Evolutionary conservation across 192 early-diverging fungal genomes (phyloP), one percentile per base, ranked within the genome.

Genomic region (Jimgerdemannia lactiflua): DNA sequence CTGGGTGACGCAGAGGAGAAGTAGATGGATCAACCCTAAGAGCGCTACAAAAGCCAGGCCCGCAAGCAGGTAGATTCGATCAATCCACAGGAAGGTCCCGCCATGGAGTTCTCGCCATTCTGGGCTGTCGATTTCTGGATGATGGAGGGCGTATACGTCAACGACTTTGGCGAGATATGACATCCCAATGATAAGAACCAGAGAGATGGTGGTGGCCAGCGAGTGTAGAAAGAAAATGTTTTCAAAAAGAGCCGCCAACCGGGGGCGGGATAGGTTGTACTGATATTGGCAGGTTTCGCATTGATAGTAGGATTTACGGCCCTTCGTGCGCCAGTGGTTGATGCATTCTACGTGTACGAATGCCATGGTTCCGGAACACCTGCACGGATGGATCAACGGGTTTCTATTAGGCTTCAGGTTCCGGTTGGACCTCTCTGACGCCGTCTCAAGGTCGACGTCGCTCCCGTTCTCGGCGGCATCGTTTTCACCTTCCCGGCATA

Each of bases 361-460:
- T 2, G 67, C 67, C 67, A 68, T 68, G 67, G 67, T 39, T 6
- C 67, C 67, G 9, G 19, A 39, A 19, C 67, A 68, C 19, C 19
- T 20, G 40, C 67, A 68, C 40, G 67, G 67, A 68, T 68, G 67
- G 18, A 68, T 68, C 67, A 68, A 68, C 6, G 67, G 67, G 67
- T 68, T 68, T 18, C 19, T 59, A 14, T 6, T 59, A 59, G 49
- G 49, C 14, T 2, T 59, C 49, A 10, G 6, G 49, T 10, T 59
- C 49, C 49, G 29, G 29, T 29, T 59, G 49, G 14, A 14, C 8
- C 2, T 6, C 14, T 14, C 8, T 59, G 49, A 59, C 14, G 8
- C 67, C 18, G 19, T 2, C 40, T 68, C 29, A 9, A 68, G 19
- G 19, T 68, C 67, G 8, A 14, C 18, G 19, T 29, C 29, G 29